Evolutionary conservation across 2,329 filamentous ascomycete species (phyloP), one percentile per base, ranked within the genome.

Genomic region (Cladosporium colombiae): DNA sequence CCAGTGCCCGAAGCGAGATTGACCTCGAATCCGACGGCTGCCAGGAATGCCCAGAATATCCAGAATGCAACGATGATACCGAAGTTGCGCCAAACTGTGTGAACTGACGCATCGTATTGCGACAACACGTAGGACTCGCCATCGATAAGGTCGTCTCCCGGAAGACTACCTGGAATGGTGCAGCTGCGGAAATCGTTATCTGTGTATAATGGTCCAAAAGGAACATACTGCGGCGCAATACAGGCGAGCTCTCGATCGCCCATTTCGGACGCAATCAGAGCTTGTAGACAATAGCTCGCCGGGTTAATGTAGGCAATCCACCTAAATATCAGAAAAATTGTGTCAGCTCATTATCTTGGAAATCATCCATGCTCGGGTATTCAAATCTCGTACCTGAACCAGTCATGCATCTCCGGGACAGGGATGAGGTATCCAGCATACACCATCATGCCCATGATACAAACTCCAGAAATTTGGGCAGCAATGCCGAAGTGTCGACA

Each of bases 121-220:
- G 84, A 84, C 0, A 70, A 73, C 3, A 91, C 86, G 69, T 86
- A 91, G 0, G 82, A 79, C 67, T 89, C 87, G 1, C 89, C 89
- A 23, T 79, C 86, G 7, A 91, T 85, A 1, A 79, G 83, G 6
- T 72, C 70, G 52, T 81, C 77, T 0, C 88, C 88, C 0, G 84
- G 75, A 0, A 84, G 80, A 6, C 88, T 86, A 23, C 89, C 81
- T 5, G 88, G 86, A 0, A 84, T 80, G 1, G 81, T 75, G 64
- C 77, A 80, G 18, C 74, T 74, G 55, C 72, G 40, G 67, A 81
- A 73, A 8, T 66, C 70, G 18, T 68, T 44, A 27, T 77, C 69
- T 14, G 71, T 67, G 65, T 86, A 88, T 33, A 72, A 71, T 7
- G 74, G 70, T 13, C 72, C 72, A 46, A 74, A 65, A 0, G 75